Evolutionary conservation across 1,284 basidiomycete species (phyloP).

Genomic region (Thecaphora frezii): DNA sequence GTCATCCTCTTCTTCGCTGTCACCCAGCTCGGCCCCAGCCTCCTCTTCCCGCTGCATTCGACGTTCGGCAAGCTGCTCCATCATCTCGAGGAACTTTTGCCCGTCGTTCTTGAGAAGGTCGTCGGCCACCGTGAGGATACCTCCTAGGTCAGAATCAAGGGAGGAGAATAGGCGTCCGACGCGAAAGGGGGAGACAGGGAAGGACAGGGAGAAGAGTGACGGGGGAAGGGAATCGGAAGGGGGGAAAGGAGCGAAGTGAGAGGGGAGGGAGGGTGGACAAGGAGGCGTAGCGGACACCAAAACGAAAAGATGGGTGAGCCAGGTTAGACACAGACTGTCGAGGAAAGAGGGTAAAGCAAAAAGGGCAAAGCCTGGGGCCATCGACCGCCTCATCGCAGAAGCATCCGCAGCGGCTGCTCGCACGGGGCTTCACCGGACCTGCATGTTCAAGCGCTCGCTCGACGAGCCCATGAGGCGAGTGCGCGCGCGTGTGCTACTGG

Average conservation of each 20-base stretch:
- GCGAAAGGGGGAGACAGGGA: slow-evolving; percentile 1
- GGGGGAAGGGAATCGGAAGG: slow-evolving; percentile 13
- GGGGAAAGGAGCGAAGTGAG: slow-evolving; percentile 6
- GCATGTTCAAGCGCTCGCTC: too few relatives aligned
- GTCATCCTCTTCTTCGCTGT: slow-evolving; percentile 59
- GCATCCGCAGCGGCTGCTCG: too few relatives aligned
- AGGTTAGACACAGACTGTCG: slow-evolving; percentile 15
- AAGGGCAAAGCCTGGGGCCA: background rate
- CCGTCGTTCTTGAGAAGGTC: slow-evolving; percentile 97
- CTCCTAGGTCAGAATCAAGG: slow-evolving; percentile 67
- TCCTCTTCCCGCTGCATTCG: slow-evolving; percentile 86
- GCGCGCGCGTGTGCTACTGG: too few relatives aligned
- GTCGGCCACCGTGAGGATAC: slow-evolving; percentile 97
- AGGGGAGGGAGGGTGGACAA: slow-evolving; percentile 3
- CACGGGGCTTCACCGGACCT: too few relatives aligned
- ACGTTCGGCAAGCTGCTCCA: slow-evolving; percentile 96
- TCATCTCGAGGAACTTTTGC: slow-evolving; percentile 99
- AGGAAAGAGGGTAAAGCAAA: background rate
- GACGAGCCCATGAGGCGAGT: too few relatives aligned
- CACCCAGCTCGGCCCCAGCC: slow-evolving; percentile 61
- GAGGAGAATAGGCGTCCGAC: too few relatives aligned
- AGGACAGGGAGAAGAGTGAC: slow-evolving; percentile 2
- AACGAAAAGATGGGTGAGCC: slow-evolving; percentile 13
- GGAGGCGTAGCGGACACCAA: background rate
- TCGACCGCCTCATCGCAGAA: too few relatives aligned